Base-by-base conservation (phyloP, 176 grass and related monocot genomes). In the Avena atlantica region DNA sequence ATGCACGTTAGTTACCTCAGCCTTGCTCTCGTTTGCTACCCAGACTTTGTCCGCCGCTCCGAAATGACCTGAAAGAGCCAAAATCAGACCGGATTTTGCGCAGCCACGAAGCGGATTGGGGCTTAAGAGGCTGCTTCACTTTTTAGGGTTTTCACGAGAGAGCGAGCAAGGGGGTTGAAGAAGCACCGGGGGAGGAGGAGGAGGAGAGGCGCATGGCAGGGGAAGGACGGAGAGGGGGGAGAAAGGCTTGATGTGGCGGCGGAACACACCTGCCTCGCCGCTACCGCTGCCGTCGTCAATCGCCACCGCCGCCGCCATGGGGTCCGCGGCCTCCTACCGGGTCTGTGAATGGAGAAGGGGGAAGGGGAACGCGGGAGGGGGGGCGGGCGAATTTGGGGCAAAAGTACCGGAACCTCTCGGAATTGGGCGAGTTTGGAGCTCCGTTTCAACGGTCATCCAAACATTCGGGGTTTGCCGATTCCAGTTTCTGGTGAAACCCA, bases 261-360 rank as follows among this genome's bases (percentile, higher is more conserved):
- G 72, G 73, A 76, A 29, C 48, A 29, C 73, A 53, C 73, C 73
- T 53, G 73, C 48, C 3, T 76, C 73, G 73, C 48, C 73, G 47
- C 24, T 50, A 23, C 45, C 66, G 47, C 24, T 50, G 47, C 45
- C 66, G 66, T 69, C 66, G 31, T 15, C 45, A 75, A 27, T 51
- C 72, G 72, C 23, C 71, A 17, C 27, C 47, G 72, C 47, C 47
- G 23, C 13, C 70, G 25, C 64, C 64, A 34, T 34, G 64, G 63
- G 20, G 59, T 56, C 6, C 11, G 24, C 25, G 62, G 62, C 12
- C 12, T 24, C 25, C 63, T 66, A 5, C 63, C 6, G 63, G 12
- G 47, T n/a, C 68, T 9, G 68, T 2, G 68, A 16, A 12, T 11
- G 65, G 36, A 36, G 8, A 42, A 42, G 6, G 40, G 36, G 19